Evolutionary conservation across 2,329 filamentous ascomycete species (phyloP).

Genomic region (Coleophoma cylindrospora): DNA sequence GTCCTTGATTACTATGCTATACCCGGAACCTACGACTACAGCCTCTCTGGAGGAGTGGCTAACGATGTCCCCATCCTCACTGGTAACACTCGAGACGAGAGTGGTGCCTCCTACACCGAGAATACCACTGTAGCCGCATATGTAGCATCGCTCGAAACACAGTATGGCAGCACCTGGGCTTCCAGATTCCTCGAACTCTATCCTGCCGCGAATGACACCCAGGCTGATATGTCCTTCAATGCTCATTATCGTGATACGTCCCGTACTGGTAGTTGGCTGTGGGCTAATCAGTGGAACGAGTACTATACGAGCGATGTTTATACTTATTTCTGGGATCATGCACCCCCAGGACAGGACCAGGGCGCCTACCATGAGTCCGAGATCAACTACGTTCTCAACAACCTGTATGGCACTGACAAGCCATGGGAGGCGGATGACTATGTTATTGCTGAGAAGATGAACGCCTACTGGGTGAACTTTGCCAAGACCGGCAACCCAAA

Average conservation of each 20-base stretch:
- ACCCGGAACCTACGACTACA: constrained; percentile 13
- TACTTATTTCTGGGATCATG: constrained; percentile 25
- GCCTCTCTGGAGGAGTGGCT: constrained; percentile 20
- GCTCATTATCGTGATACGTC: constrained; percentile 20
- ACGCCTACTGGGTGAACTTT: constrained; percentile 71
- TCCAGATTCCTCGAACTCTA: constrained; percentile 16
- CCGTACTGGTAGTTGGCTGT: constrained; percentile 21
- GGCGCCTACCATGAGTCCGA: constrained; percentile 26
- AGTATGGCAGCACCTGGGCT: constrained; percentile 8
- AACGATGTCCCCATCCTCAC: constrained; percentile 31
- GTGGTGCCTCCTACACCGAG: constrained; percentile 17
- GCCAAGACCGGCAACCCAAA: constrained; percentile 64
- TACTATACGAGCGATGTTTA: constrained; percentile 20
- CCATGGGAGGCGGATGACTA: constrained; percentile 24
- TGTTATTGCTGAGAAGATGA: constrained; percentile 32
- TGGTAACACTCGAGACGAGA: constrained; percentile 30
- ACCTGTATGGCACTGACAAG: constrained; percentile 15
- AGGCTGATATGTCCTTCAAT: constrained; percentile 17
- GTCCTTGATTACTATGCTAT: constrained; percentile 18
- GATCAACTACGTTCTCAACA: constrained; percentile 28
- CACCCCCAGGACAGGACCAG: constrained; percentile 17
- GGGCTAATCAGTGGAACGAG: constrained; percentile 19
- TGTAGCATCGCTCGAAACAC: constrained; percentile 5
- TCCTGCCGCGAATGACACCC: constrained; percentile 16
- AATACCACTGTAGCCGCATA: constrained; percentile 24